These are phyloP conservation scores for Talaromyces sp. DNA, from an alignment of 2,329 filamentous ascomycete genomes.

Conservation along the genomic window DNA sequence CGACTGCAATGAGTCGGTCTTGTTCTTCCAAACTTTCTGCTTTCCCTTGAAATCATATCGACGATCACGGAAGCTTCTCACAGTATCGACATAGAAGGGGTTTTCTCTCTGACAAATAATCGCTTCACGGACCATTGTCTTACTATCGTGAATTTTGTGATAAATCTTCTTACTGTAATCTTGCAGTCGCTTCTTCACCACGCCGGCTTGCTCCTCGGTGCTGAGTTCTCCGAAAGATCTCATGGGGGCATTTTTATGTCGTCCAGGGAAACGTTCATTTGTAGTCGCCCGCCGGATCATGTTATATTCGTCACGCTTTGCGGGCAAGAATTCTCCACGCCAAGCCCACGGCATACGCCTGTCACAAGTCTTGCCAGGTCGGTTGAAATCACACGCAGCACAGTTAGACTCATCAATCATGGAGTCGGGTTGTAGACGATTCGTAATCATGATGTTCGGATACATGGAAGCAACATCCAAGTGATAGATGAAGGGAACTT, in stretches of 20 bases:
- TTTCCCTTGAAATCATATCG: constrained; percentile 98
- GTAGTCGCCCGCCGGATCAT: constrained; percentile 93
- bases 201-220: constrained; percentile 75
- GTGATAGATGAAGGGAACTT: constrained; percentile 93
- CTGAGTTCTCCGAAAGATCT: constrained; percentile 80
- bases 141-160: constrained; percentile 96
- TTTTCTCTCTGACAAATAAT: constrained; percentile 99
- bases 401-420: constrained; percentile 97
- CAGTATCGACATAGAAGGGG: constrained; percentile 96
- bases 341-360: constrained; percentile 93
- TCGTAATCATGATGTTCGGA: constrained; percentile 99
- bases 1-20: constrained; percentile 82
- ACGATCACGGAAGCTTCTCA: constrained; percentile 93
- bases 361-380: constrained; percentile 96
- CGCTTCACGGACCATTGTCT: constrained; percentile 88
- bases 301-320: constrained; percentile 97
- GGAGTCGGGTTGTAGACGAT: constrained; percentile 95
- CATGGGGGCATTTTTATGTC: constrained; percentile 67
- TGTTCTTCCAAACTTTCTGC: constrained; percentile 98
- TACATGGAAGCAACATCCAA: constrained; percentile 99
- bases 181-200: constrained; percentile 84
- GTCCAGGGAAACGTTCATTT: constrained; percentile 89
- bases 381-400: constrained; percentile 96
- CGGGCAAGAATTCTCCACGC: constrained; percentile 95
- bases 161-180: constrained; percentile 98